phyloP scores from a whole-genome alignment of 169 alveolate genomes.

The Plasmodium ovale region DNA sequence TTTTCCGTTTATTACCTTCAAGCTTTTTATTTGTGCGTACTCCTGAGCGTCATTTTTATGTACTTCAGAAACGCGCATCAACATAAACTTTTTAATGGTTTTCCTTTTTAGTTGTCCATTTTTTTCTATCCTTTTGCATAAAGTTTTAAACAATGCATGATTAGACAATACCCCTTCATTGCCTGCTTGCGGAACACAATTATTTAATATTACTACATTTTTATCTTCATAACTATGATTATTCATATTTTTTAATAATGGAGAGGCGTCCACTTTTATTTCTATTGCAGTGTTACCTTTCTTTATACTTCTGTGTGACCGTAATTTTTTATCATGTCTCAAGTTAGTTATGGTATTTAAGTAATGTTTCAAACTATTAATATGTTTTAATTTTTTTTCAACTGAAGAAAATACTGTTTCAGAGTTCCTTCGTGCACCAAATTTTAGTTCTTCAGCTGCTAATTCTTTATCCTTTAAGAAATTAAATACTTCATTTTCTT shows the following conservation, averaged over 20 bases:
- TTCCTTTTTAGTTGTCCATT: slow-evolving; percentile 19
- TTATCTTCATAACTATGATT: not conserved
- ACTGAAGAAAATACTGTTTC: slow-evolving; percentile 39
- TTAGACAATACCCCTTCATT: not conserved
- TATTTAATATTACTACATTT: slow-evolving; percentile 13
- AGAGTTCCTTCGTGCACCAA: not conserved
- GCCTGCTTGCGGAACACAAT: not conserved
- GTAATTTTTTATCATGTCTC: slow-evolving; percentile 16
- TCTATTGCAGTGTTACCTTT: not conserved
- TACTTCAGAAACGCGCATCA: slow-evolving; percentile 9
- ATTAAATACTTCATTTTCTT: slow-evolving; percentile 69
- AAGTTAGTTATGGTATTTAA: slow-evolving; percentile 45
- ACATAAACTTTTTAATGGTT: slow-evolving; percentile 15
- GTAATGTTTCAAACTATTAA: slow-evolving; percentile 37
- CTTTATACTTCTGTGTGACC: not conserved
- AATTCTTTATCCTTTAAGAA: slow-evolving; percentile 65
- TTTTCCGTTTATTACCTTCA: slow-evolving; percentile 17
- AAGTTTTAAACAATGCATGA: slow-evolving; percentile 30
- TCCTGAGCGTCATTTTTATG: slow-evolving; percentile 11
- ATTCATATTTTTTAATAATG: slow-evolving; percentile 36
- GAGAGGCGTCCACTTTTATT: not conserved
- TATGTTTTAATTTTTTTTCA: slow-evolving; percentile 35
- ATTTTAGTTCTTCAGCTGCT: slow-evolving; percentile 1
- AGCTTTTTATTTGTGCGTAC: slow-evolving; percentile 12
- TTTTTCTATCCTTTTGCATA: slow-evolving; percentile 46